phyloP scores from a whole-genome alignment of 2,329 filamentous ascomycete genomes.

The Fusarium ambrosium region DNA sequence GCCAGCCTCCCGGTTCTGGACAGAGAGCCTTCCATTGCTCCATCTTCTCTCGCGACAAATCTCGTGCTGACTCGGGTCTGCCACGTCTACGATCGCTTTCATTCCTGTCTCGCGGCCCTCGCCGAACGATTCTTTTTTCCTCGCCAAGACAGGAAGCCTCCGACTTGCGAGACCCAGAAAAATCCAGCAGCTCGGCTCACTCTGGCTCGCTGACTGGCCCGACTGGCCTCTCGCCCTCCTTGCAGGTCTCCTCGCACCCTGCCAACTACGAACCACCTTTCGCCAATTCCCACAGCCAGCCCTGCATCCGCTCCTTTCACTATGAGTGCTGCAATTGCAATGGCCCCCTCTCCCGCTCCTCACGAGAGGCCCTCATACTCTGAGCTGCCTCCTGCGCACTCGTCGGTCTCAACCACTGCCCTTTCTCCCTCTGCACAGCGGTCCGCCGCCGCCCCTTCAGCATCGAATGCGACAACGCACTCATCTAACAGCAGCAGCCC shows the following conservation, averaged over 20 bases:
- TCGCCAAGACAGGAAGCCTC: slow-evolving; percentile 40
- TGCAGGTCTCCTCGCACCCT: slow-evolving; percentile 36
- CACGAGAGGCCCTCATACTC: slow-evolving; percentile 73
- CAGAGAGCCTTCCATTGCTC: slow-evolving; percentile 18
- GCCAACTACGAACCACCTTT: slow-evolving; percentile 29
- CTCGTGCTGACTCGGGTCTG: slow-evolving; percentile 32
- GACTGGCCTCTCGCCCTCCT: slow-evolving; percentile 33
- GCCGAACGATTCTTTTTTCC: slow-evolving; percentile 34
- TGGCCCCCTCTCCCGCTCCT: slow-evolving; percentile 77
- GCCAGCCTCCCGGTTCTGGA: slow-evolving; percentile 29
- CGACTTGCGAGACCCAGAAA: slow-evolving; percentile 42
- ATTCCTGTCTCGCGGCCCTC: slow-evolving; percentile 41
- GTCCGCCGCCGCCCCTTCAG: slow-evolving; percentile 52
- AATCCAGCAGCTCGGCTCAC: slow-evolving; percentile 37
- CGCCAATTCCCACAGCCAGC: slow-evolving; percentile 35
- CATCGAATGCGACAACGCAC: slow-evolving; percentile 60
- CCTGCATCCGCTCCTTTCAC: slow-evolving; percentile 50
- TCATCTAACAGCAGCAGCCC: slow-evolving; percentile 70
- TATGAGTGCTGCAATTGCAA: slow-evolving; percentile 78
- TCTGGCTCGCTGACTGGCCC: slow-evolving; percentile 38
- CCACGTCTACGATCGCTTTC: slow-evolving; percentile 32
- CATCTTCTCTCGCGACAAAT: slow-evolving; percentile 13
- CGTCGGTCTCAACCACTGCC: slow-evolving; percentile 50
- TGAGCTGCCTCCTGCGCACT: slow-evolving; percentile 59
- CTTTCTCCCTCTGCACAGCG: slow-evolving; percentile 62